Evolutionary conservation across 192 early-diverging fungal genomes (phyloP), one percentile per base, ranked within the genome.

Genomic region (Pilobolus umbonatus): DNA sequence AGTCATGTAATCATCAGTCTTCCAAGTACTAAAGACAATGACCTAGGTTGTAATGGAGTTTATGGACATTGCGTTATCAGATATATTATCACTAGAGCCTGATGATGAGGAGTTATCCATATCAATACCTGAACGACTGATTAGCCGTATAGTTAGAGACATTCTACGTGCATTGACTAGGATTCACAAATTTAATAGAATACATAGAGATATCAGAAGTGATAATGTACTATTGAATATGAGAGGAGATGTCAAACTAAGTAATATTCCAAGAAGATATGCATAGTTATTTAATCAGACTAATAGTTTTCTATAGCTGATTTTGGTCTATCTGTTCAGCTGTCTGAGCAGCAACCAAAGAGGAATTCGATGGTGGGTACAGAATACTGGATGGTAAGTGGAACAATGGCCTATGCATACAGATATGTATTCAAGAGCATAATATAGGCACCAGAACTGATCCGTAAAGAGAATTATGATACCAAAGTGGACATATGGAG

Each of bases 31-130:
- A 7, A 40, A n/a, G 22, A 26, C 24, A 40, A 17, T 38, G 21
- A 24, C 7, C 31, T 36, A 71, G 68, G 70, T 99, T 31, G 88
- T 98, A 19, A 94, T 98, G 92, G 96, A 99, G 70, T 90, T 84
- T 67, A 99, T 99, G 96, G 96, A 99, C 46, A 91, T 95, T 19
- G 84, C 95, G 10, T 72, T 99, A 50, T 95, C 94, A 14, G 96
- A 99, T 61, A 84, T 98, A 22, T 94, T 99, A 60, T 87, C 87
- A 61, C 88, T 93, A 73, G 88, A 83, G 68, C 71, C 80, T 4
- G 95, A 97, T 67, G 74, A 75, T 3, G 94, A 96, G 63, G 52
- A 22, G 25, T 19, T 21, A 54, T 54, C 21, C 38, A 54, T 54
- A 38, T 34, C 10, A 25, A 36, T 54, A 24, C 17, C 12, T 4